Base-by-base conservation (phyloP, 805 yeast genomes). In the Lachancea lanzarotensis region DNA sequence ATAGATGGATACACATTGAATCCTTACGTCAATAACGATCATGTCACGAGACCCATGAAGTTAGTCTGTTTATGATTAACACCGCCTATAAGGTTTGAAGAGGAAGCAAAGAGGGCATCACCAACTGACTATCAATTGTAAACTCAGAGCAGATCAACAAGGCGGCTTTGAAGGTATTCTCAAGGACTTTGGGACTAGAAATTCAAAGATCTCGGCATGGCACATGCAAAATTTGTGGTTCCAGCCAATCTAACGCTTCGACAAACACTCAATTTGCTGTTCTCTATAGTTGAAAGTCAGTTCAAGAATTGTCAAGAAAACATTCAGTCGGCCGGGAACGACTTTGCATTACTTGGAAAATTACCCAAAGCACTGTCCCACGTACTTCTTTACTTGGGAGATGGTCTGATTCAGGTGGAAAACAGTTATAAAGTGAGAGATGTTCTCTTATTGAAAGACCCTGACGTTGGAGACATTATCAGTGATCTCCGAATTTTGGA, bases 401-500 rank as follows among this genome's bases (percentile, higher is more conserved):
- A 57, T 12, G 66, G 65, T 9, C 29, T 62, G 2, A 43, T 38
- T 13, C 46, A 46, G 35, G 50, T 61, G 16, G 60, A 47, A 43
- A 25, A 36, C 27, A 26, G 42, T 45, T 35, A 31, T 46, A 18
- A 42, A 41, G 32, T 47, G 8, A 31, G 27, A 17, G 41, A 35
- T 25, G 31, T 39, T 11, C 26, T 38, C 2, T 32, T 15, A 6
- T 22, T 41, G 26, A 49, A 45, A 3, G 42, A 54, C 31, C 31
- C 49, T 20, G 56, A 53, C 4, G 47, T 50, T 20, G 39, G 42
- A 25, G 45, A 35, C 32, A 46, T 45, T 3, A 45, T 59, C 10
- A 63, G 56, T 22, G 57, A 59, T 40, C 46, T 61, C 15, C 56
- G 59, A 31, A 51, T 62, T n/a, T 43, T 62, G 3, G 62, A 55